These are phyloP conservation scores for Scenedesmus sp. DNA, from an alignment of 163 green algal genomes.

Conservation along the genomic window DNA sequence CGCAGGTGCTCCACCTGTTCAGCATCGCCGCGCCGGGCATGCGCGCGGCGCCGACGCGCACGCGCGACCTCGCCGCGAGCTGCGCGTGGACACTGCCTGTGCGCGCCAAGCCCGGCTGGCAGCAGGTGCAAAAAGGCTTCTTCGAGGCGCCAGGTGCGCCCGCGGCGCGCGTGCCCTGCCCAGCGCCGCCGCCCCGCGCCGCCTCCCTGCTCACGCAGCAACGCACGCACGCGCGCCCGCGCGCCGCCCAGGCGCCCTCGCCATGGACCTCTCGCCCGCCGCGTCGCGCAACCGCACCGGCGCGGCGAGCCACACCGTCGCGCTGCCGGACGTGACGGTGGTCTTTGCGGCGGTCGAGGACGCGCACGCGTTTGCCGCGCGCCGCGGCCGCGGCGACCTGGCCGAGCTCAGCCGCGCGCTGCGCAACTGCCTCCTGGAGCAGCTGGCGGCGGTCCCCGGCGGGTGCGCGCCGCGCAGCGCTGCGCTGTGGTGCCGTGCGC, in stretches of 20 bases:
- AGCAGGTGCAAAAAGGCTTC: conserved; percentile 49
- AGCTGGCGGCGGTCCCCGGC: conserved; percentile 2
- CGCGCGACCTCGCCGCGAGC: background rate
- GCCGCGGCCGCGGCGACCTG: background rate
- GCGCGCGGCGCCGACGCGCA: background rate
- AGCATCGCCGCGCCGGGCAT: conserved; percentile 7
- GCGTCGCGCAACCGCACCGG: too few relatives aligned
- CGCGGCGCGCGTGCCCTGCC: too few relatives aligned
- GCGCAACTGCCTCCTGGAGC: background rate
- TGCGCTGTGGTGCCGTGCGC: too few relatives aligned
- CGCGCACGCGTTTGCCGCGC: background rate
- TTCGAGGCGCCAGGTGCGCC: conserved; percentile 56
- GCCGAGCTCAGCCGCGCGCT: background rate
- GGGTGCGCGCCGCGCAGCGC: too few relatives aligned
- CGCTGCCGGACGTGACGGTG: background rate
- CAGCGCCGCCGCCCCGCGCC: too few relatives aligned
- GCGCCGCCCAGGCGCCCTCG: background rate
- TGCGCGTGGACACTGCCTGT: conserved; percentile 8
- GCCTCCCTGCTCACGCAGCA: too few relatives aligned
- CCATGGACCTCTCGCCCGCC: conserved; percentile 5
- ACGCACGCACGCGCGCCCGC: too few relatives aligned
- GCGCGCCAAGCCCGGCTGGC: background rate
- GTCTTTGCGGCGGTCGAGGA: conserved; percentile 53
- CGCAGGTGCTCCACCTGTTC: conserved; percentile 41
- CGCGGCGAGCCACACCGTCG: background rate